A percentile compares a stretch with the other conserved stretches of the same genome.
These are phyloP conservation scores for Pseudopyricularia cyperi DNA, from an alignment of 2,329 filamentous ascomycete genomes.

Conservation along the genomic window DNA sequence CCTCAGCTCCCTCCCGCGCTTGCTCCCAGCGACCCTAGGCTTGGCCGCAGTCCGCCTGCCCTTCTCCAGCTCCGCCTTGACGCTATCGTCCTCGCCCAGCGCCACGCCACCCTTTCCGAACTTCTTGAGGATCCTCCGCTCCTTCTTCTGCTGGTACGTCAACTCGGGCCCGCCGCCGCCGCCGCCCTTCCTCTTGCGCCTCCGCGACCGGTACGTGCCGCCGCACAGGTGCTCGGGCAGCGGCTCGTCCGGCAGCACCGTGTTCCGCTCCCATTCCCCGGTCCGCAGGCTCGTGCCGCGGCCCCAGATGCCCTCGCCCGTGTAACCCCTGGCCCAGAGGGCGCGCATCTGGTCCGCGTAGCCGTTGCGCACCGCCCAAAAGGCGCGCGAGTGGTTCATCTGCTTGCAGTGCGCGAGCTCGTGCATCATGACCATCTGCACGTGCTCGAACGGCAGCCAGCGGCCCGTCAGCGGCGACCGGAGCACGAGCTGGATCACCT, in stretches of 20 bases:
- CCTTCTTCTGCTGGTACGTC: slow-evolving; percentile 60
- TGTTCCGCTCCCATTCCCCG: slow-evolving; percentile 44
- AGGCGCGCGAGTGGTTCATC: slow-evolving; percentile 76
- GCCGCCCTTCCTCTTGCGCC: slow-evolving; percentile 40
- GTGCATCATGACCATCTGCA: slow-evolving; percentile 95
- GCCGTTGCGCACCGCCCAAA: slow-evolving; percentile 66
- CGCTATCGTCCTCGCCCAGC: slow-evolving; percentile 55
- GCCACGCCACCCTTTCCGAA: slow-evolving; percentile 59
- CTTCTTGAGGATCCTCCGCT: slow-evolving; percentile 59
- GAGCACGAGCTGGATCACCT: slow-evolving; percentile 75
- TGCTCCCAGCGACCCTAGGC: slow-evolving; percentile 62
- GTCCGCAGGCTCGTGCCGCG: slow-evolving; percentile 50
- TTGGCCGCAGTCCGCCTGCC: slow-evolving; percentile 50
- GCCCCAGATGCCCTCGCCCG: slow-evolving; percentile 76
- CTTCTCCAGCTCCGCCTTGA: slow-evolving; percentile 53
- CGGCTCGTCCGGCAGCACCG: slow-evolving; percentile 36
- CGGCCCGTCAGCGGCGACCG: slow-evolving; percentile 47
- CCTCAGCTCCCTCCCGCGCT: slow-evolving; percentile 59
- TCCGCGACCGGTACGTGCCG: slow-evolving; percentile 56
- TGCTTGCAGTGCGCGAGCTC: slow-evolving; percentile 80
- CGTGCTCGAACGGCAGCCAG: slow-evolving; percentile 73
- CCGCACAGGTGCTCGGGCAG: slow-evolving; percentile 67
- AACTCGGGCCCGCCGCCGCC: slow-evolving; percentile 26
- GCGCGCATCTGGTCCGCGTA: slow-evolving; percentile 59
- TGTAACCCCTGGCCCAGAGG: slow-evolving; percentile 59